Percentiles rank a stretch among this genome's conserved stretches.
These are phyloP conservation scores for Nicotiana noctiflora DNA, from an alignment of 257 asterid genomes.

Conservation along the genomic window DNA sequence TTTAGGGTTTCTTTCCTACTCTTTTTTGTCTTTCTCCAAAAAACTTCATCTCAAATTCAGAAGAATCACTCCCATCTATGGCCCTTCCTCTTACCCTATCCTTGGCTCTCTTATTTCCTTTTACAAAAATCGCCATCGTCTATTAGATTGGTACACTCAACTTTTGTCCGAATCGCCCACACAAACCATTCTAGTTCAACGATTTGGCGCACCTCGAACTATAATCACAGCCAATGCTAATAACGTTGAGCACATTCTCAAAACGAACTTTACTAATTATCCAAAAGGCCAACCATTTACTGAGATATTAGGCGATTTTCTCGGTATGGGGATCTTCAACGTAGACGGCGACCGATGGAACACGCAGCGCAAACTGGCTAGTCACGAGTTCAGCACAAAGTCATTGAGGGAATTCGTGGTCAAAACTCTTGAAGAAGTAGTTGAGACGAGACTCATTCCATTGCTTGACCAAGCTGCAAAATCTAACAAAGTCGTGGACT, in stretches of 20 bases:
- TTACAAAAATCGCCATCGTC: conserved; percentile 50
- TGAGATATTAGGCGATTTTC: conserved; percentile 50
- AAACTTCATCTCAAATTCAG: conserved; percentile 1
- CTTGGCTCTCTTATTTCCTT: conserved; percentile 43
- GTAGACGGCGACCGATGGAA: conserved; percentile 62
- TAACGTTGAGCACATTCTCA: conserved; percentile 65
- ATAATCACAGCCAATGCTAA: conserved; percentile 51
- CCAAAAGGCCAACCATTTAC: conserved; percentile 68
- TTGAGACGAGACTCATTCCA: neutral
- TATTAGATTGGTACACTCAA: conserved; percentile 59
- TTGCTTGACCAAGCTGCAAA: neutral
- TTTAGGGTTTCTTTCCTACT: conserved; percentile 22
- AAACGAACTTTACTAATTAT: conserved; percentile 46
- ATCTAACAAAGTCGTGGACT: conserved; percentile 2
- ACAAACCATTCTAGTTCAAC: conserved; percentile 16
- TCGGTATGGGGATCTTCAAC: conserved; percentile 69
- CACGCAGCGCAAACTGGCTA: conserved; percentile 44
- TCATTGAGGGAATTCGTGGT: conserved; percentile 31
- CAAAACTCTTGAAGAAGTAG: conserved; percentile 24
- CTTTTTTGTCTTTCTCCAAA: neutral
- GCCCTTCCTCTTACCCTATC: conserved; percentile 12
- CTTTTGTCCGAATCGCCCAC: conserved; percentile 31
- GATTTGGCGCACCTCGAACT: conserved; percentile 30
- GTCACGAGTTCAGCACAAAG: conserved; percentile 41
- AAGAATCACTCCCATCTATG: neutral